Conservation (phyloP, 495 filamentous ascomycete species). For the Xylaria cubensis region DNA sequence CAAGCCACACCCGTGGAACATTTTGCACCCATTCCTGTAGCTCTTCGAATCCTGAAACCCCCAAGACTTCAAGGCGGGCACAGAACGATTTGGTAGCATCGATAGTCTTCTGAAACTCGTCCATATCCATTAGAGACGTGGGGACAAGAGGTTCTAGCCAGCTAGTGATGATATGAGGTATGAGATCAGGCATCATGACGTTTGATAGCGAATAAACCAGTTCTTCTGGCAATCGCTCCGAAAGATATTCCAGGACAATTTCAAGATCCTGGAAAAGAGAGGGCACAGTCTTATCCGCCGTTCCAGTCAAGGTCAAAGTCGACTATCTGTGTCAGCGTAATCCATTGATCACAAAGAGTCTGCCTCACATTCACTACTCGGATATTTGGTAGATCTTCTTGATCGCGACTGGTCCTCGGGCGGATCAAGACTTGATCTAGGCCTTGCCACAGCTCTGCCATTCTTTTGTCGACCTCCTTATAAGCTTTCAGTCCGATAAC, state of each 20-base stretch:
- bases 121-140: constrained; percentile 69
- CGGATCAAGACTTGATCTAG: constrained; percentile 56
- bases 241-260: constrained; percentile 68
- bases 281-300: constrained; percentile 48
- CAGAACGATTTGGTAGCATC: constrained; percentile 67
- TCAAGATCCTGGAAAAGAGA: constrained; percentile 66
- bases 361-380: constrained; percentile 49
- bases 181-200: constrained; percentile 69
- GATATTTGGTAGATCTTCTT: constrained; percentile 41
- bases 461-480: constrained; percentile 58
- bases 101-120: constrained; percentile 70
- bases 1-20: constrained; percentile 82
- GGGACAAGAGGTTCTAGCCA: constrained; percentile 84
- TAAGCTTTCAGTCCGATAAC: constrained; percentile 57
- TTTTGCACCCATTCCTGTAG: constrained; percentile 81
- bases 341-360: neutral
- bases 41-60: constrained; percentile 72
- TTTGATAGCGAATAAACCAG: constrained; percentile 68
- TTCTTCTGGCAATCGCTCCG: constrained; percentile 66
- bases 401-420: constrained; percentile 54
- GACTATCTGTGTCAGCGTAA: constrained; percentile 42
- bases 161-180: constrained; percentile 67
- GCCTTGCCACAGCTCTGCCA: constrained; percentile 57
- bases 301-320: constrained; percentile 40
- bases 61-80: constrained; percentile 62